Evolutionary conservation across 164 flowering plant genomes (phyloP).

Genomic region (Kalanchoe fedtschenkoi): DNA sequence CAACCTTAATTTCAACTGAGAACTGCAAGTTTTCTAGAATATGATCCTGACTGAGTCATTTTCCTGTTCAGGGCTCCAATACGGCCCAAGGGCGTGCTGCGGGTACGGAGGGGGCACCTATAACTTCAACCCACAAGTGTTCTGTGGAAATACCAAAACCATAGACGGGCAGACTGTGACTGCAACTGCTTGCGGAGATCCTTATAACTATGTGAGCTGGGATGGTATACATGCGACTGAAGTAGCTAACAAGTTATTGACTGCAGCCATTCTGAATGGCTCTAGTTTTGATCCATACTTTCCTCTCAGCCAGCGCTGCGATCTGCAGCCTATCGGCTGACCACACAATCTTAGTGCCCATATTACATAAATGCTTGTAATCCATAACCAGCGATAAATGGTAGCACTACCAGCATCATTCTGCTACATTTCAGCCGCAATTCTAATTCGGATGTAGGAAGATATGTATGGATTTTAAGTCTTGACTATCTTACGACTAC

Average conservation of each 20-base stretch:
- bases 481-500: too few relatives aligned
- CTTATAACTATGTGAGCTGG: slow-evolving; percentile 81
- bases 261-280: slow-evolving; percentile 53
- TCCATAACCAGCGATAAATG: not conserved
- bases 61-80: too few relatives aligned
- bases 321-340: slow-evolving; percentile 44
- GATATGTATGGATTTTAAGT: too few relatives aligned
- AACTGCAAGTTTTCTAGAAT: not conserved
- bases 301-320: slow-evolving; percentile 41
- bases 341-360: not conserved
- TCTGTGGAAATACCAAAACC: slow-evolving; percentile 50
- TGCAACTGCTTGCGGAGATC: slow-evolving; percentile 57
- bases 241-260: slow-evolving; percentile 59
- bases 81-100: too few relatives aligned
- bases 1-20: not conserved
- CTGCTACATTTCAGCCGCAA: slow-evolving; percentile 2
- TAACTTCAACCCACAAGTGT: slow-evolving; percentile 49
- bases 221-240: slow-evolving; percentile 91
- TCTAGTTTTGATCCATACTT: slow-evolving; percentile 59
- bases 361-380: not conserved
- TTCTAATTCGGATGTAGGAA: not conserved
- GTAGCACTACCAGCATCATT: not conserved
- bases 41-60: not conserved
- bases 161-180: slow-evolving; percentile 35
- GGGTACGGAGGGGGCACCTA: slow-evolving; percentile 58